Percentiles rank a stretch among this genome's conserved stretches.
Evolutionary conservation across 805 yeast species (phyloP).

Genomic region (Ogataea sp.): DNA sequence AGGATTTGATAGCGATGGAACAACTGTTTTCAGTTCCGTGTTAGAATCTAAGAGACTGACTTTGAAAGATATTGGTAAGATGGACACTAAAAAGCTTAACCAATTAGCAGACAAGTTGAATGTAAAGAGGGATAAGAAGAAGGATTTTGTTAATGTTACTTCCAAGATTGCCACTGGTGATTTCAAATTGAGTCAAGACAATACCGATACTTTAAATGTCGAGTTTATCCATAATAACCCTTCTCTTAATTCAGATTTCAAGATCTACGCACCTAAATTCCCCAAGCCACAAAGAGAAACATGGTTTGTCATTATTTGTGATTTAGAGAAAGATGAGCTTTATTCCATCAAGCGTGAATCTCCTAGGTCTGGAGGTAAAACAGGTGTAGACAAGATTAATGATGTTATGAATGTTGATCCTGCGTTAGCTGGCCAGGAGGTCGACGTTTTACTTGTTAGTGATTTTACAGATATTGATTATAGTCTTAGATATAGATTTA

Average conservation of each 20-base stretch:
- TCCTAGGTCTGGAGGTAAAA: constrained; percentile 30
- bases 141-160: constrained; percentile 45
- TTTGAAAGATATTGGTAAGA: constrained; percentile 35
- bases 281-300: constrained; percentile 90
- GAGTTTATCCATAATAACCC: constrained; percentile 45
- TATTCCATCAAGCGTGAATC: constrained; percentile 68
- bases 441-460: constrained; percentile 45
- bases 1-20: constrained; percentile 25
- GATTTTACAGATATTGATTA: constrained; percentile 61
- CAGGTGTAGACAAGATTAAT: constrained; percentile 25
- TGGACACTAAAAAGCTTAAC: constrained; percentile 25
- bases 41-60: constrained; percentile 11
- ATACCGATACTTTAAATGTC: constrained; percentile 29
- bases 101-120: constrained; percentile 30
- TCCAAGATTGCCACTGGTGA: constrained; percentile 57
- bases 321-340: constrained; percentile 43
- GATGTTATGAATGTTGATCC: constrained; percentile 44
- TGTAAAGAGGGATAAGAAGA: constrained; percentile 32
- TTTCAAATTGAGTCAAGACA: constrained; percentile 30
- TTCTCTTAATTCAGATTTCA: constrained; percentile 49
- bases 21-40: constrained; percentile 23
- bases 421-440: constrained; percentile 35
- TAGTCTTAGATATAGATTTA: constrained; percentile 2
- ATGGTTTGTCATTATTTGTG: constrained; percentile 72
- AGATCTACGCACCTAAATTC: constrained; percentile 68